A percentile compares a stretch with the other conserved stretches of the same genome.
Conservation (phyloP, 1,284 basidiomycete genomes). For the Moesziomyces aphidis region DNA sequence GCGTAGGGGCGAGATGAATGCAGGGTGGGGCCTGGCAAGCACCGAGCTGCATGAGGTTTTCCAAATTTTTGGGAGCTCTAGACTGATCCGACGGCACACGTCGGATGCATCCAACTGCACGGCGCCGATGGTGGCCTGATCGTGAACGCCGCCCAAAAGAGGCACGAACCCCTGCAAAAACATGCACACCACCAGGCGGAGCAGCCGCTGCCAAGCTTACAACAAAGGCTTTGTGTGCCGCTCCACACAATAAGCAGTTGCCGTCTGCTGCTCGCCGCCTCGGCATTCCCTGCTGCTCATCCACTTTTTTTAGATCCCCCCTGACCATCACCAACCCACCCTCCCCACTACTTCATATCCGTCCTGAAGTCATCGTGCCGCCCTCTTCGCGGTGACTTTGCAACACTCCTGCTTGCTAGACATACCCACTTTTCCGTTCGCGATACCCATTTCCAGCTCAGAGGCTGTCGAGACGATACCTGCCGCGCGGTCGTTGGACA, state of each 20-base stretch:
- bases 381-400: background rate
- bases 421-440: conserved; percentile 15
- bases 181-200: background rate
- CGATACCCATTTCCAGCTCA: conserved; percentile 9
- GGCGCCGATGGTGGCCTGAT: background rate
- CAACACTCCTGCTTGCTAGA: background rate
- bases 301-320: background rate
- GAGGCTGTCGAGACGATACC: background rate
- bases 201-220: no score
- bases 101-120: background rate
- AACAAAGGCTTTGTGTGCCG: background rate
- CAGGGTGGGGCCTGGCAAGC: background rate
- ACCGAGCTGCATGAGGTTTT: background rate
- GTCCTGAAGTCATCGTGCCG: background rate
- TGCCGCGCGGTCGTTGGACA: background rate
- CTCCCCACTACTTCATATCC: background rate
- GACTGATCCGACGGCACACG: background rate
- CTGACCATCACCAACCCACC: background rate
- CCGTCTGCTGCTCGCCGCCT: background rate
- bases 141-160: no score
- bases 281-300: background rate
- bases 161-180: no score
- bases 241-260: background rate
- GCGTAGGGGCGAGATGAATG: background rate
- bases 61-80: background rate